Percentiles rank a stretch among this genome's conserved stretches.
These are phyloP conservation scores for Colletotrichum endophyticum DNA, from an alignment of 2,329 filamentous ascomycete genomes.

Conservation along the genomic window DNA sequence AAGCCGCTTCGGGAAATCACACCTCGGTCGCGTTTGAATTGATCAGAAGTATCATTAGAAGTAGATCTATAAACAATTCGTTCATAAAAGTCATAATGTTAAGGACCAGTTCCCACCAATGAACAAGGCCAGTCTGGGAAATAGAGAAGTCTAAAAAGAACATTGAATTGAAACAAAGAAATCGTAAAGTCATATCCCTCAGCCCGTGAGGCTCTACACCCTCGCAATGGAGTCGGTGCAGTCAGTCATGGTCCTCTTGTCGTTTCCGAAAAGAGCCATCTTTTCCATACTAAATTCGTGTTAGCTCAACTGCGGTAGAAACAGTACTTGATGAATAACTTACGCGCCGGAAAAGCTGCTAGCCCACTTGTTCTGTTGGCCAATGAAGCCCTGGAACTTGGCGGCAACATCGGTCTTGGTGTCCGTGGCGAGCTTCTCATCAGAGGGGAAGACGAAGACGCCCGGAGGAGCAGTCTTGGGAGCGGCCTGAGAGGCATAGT, in stretches of 20 bases:
- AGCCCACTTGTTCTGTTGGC: conserved; percentile 34
- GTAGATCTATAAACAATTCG: background rate
- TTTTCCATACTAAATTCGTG: conserved; percentile 28
- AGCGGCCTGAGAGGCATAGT: conserved; percentile 29
- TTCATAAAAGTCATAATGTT: background rate
- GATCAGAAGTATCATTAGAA: background rate
- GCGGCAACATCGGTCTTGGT: conserved; percentile 38
- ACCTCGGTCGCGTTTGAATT: background rate
- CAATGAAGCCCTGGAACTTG: conserved; percentile 38
- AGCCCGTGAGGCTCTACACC: background rate
- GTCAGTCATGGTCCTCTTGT: conserved; percentile 58
- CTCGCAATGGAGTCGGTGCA: conserved; percentile 41
- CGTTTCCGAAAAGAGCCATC: conserved; percentile 59
- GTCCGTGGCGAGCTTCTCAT: conserved; percentile 39
- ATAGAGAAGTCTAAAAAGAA: background rate
- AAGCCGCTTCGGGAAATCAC: background rate
- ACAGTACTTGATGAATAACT: conserved; percentile 44
- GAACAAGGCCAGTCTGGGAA: too few species aligned
- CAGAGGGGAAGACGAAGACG: conserved; percentile 46
- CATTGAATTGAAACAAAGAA: background rate
- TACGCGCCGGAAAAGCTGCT: background rate
- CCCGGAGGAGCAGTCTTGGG: conserved; percentile 30
- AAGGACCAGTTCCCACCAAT: background rate
- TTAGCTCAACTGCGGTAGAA: conserved; percentile 44
- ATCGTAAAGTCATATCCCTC: background rate